These are phyloP conservation scores for Penstemon newberryi DNA, from an alignment of 257 asterid genomes.

Conservation along the genomic window DNA sequence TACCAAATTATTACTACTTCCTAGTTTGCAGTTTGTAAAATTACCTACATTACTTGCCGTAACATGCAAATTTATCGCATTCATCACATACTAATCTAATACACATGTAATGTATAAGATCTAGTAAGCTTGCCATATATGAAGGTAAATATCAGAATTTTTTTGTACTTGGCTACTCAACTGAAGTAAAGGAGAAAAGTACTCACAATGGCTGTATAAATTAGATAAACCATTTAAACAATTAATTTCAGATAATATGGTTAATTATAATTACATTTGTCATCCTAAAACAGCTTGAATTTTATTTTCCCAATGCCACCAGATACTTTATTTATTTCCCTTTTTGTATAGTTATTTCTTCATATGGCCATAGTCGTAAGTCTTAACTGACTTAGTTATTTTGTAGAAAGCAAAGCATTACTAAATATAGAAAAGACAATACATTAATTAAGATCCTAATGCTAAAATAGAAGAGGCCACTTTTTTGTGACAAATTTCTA, in stretches of 20 bases:
- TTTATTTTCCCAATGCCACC: neutral
- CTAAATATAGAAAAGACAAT: neutral
- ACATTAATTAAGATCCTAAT: neutral
- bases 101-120: neutral
- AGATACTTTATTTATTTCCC: neutral
- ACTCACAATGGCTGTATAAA: neutral
- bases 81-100: neutral
- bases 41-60: neutral
- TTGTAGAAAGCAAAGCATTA: neutral
- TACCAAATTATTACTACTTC: slow-evolving; percentile 1
- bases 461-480: neutral
- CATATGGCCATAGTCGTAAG: too few relatives aligned
- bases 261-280: neutral
- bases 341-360: neutral
- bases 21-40: neutral
- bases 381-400: neutral
- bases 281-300: slow-evolving; percentile 1
- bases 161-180: neutral
- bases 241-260: slow-evolving; percentile 2
- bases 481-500: neutral
- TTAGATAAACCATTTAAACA: slow-evolving; percentile 4
- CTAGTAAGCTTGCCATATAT: neutral
- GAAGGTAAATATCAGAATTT: neutral
- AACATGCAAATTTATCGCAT: slow-evolving; percentile 1
- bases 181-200: neutral